Conservation (phyloP, 2,329 filamentous ascomycete species). For the Sphaerulina musiva region DNA sequence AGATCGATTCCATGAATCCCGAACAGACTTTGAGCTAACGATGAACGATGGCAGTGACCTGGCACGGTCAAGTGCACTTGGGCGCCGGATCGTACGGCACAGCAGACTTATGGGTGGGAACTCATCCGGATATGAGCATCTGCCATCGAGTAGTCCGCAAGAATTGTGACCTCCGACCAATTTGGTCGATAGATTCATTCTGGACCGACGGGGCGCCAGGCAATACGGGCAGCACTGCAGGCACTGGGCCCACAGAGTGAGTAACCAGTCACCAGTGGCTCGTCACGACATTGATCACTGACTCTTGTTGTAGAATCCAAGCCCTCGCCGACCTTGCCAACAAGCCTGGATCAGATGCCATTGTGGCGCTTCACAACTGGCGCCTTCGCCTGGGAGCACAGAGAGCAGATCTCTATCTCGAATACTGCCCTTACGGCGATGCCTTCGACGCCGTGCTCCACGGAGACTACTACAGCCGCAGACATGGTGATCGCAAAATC, state of each 20-base stretch:
- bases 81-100: not conserved
- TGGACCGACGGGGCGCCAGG: not conserved
- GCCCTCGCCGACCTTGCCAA: not conserved
- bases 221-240: not conserved
- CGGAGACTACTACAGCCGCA: not conserved
- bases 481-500: not conserved
- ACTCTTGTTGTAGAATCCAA: not conserved
- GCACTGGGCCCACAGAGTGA: not conserved
- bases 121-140: not conserved
- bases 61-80: not conserved
- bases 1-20: not conserved
- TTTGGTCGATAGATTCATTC: not conserved
- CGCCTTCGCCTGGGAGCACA: not conserved
- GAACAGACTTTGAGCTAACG: not conserved
- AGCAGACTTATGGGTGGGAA: not conserved
- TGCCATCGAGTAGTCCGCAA: not conserved
- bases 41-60: not conserved
- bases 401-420: not conserved
- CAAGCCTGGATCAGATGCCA: conserved; percentile 2
- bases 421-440: conserved; percentile 5
- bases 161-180: not conserved
- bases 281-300: not conserved
- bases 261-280: not conserved
- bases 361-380: conserved; percentile 1
- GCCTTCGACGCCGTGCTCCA: not conserved